Evolutionary conservation across 2,329 filamentous ascomycete species (phyloP).

Genomic region (Trematosphaeria pertusa): DNA sequence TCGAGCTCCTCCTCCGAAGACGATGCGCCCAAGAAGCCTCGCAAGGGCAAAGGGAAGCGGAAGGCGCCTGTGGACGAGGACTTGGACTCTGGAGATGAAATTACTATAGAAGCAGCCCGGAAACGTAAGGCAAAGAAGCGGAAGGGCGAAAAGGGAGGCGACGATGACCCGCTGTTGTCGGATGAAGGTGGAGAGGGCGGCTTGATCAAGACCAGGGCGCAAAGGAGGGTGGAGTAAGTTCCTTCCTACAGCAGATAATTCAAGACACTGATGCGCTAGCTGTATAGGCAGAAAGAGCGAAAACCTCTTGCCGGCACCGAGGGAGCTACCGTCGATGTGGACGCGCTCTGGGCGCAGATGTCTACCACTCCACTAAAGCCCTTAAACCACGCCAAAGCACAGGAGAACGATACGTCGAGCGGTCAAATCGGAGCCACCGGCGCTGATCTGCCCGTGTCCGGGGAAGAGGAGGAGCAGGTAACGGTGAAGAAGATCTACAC

Average conservation of each 20-base stretch:
- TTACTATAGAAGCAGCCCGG: constrained; percentile 66
- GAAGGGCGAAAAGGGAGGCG: constrained; percentile 29
- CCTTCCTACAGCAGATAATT: too few species aligned
- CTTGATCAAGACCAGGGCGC: constrained; percentile 74
- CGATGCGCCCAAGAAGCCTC: constrained; percentile 28
- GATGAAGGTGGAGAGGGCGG: constrained; percentile 63
- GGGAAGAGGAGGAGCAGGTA: constrained; percentile 52
- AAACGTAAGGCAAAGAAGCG: constrained; percentile 58
- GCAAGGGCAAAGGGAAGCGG: constrained; percentile 35
- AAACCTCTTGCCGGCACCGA: constrained; percentile 60
- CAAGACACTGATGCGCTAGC: too few species aligned
- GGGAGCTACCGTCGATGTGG: constrained; percentile 73
- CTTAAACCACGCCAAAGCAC: constrained; percentile 23
- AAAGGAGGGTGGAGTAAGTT: constrained; percentile 70
- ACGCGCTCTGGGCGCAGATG: constrained; percentile 75
- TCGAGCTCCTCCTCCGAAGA: constrained; percentile 58
- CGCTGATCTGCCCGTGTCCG: constrained; percentile 12
- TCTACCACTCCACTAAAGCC: constrained; percentile 53
- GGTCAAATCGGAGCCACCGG: constrained; percentile 15
- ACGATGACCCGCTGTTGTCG: constrained; percentile 31
- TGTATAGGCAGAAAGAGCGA: constrained; percentile 63
- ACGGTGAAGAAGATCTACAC: constrained; percentile 75
- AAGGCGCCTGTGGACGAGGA: constrained; percentile 40
- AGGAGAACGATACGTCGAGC: constrained; percentile 14
- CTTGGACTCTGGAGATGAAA: constrained; percentile 71